phyloP scores from a whole-genome alignment of 257 asterid genomes.

The Solanum megistacrolobum region DNA sequence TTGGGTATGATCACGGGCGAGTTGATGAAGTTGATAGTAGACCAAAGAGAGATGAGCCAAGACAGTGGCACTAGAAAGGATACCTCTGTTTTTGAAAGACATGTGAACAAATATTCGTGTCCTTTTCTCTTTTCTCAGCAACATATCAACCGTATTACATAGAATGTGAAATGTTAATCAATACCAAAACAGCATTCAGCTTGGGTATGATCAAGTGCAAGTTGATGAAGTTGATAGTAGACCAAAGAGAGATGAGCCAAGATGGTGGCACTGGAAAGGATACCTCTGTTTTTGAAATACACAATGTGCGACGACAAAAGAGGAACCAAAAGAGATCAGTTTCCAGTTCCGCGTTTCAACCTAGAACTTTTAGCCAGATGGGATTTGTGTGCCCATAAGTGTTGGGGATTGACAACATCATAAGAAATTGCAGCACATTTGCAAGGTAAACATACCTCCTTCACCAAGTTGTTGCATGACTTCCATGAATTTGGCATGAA shows the following conservation, averaged over 20 bases:
- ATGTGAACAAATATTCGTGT: no score
- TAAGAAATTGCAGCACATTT: not conserved
- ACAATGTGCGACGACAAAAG: not conserved
- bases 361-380: not conserved
- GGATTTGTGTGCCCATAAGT: not conserved
- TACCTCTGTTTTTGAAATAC: not conserved
- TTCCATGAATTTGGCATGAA: not conserved
- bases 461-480: not conserved
- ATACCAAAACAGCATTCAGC: not conserved
- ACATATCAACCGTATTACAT: fast-evolving
- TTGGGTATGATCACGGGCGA: not conserved
- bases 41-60: not conserved
- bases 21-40: not conserved
- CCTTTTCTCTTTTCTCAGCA: not conserved
- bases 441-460: not conserved
- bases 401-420: not conserved
- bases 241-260: not conserved
- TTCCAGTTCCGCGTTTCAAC: not conserved
- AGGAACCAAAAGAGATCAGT: not conserved
- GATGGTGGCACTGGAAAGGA: not conserved
- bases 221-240: not conserved
- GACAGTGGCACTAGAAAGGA: not conserved
- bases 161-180: not conserved
- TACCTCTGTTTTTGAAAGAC: not conserved
- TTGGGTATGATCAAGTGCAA: not conserved